These are phyloP conservation scores for Thalia dealbata DNA, from an alignment of 176 grass and related monocot genomes.

Conservation along the genomic window DNA sequence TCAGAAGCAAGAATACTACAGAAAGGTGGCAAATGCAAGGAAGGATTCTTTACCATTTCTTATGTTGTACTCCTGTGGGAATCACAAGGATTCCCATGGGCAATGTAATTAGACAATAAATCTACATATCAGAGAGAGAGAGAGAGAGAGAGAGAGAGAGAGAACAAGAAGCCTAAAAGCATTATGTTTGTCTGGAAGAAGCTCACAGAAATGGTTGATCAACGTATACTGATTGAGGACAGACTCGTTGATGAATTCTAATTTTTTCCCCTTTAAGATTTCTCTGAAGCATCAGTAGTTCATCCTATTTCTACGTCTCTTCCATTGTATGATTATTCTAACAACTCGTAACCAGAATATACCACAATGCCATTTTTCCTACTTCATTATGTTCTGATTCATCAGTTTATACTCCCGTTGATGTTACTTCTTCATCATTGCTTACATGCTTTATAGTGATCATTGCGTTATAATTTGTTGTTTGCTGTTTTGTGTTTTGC, in stretches of 20 bases:
- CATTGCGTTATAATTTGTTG: too few relatives aligned
- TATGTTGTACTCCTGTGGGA: neutral
- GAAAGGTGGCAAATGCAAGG: neutral
- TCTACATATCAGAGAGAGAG: neutral
- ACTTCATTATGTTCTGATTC: neutral
- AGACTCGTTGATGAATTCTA: neutral
- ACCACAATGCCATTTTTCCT: neutral
- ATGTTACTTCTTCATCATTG: neutral
- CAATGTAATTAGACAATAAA: neutral
- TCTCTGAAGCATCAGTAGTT: neutral
- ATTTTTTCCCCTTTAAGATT: neutral
- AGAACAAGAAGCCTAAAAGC: neutral
- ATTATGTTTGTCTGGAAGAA: neutral
- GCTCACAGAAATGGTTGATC: neutral
- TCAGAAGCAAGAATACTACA: neutral
- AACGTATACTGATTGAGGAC: neutral
- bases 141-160: neutral
- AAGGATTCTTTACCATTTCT: neutral
- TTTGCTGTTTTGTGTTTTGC: too few relatives aligned
- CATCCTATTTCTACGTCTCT: neutral
- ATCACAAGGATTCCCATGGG: neutral
- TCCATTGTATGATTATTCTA: constrained; percentile 3
- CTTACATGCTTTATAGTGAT: neutral
- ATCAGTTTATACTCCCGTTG: neutral
- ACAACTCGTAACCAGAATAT: neutral